Percentiles rank a stretch among this genome's conserved stretches.
phyloP scores from a whole-genome alignment of 192 early-diverging fungal species.

The Rhizophagus sp. region DNA sequence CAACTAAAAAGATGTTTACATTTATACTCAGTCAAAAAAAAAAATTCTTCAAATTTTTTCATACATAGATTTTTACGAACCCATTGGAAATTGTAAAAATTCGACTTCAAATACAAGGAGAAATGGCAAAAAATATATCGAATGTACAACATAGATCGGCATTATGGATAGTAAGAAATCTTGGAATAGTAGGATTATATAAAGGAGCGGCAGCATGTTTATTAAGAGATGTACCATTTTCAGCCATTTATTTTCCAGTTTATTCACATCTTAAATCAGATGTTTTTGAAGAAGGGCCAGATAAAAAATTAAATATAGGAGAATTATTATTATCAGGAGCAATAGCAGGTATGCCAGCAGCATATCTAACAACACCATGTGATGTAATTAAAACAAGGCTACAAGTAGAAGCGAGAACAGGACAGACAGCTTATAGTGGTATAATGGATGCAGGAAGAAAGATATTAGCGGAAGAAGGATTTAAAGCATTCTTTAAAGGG shows the following conservation, averaged over 20 bases:
- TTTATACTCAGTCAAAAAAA: not conserved
- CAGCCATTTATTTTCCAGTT: constrained; percentile 94
- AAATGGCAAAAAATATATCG: constrained; percentile 57
- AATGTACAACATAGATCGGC: constrained; percentile 66
- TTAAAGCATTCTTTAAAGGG: constrained; percentile 96
- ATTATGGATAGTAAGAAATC: constrained; percentile 82
- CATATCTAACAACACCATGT: constrained; percentile 95
- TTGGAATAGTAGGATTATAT: constrained; percentile 93
- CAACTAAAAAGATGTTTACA: too few relatives aligned
- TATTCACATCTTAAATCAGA: constrained; percentile 98
- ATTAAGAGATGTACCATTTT: constrained; percentile 95
- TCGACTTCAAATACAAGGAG: constrained; percentile 88
- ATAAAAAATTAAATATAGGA: constrained; percentile 65
- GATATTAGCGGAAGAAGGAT: constrained; percentile 89
- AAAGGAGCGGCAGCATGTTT: constrained; percentile 92
- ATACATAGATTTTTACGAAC: constrained; percentile 79
- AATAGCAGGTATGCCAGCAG: constrained; percentile 94
- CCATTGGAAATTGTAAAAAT: constrained; percentile 99
- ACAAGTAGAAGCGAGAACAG: constrained; percentile 89
- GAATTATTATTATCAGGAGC: constrained; percentile 88
- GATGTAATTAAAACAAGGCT: constrained; percentile 98
- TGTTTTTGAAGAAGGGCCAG: constrained; percentile 80
- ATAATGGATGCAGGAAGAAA: constrained; percentile 84
- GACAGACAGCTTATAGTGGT: constrained; percentile 86
- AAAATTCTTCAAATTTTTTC: not conserved